Base-by-base conservation (phyloP, 352 stramenopile genomes). In the Phytophthora gonapodyides region DNA sequence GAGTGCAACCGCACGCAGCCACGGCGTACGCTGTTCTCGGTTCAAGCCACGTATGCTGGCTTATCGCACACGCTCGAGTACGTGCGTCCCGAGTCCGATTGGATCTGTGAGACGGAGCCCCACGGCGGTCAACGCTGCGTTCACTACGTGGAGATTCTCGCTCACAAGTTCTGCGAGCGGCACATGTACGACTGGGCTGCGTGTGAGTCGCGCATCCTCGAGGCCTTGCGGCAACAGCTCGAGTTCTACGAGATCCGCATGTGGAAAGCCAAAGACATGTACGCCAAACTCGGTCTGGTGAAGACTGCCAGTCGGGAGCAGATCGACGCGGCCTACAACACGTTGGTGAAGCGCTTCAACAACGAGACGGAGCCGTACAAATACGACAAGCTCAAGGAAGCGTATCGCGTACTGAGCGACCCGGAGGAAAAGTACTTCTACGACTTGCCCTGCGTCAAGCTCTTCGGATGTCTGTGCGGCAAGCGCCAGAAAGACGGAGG, bases 361-460 rank as follows among this genome's bases (percentile, higher is more conserved):
- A 94, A 94, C 50, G 83, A 87, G 56, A 93, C 85, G 1, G 82
- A 94, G 53, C 81, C 85, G 27, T 72, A 87, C 47, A 94, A 94
- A 56, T 94, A 93, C 54, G 85, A 89, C 35, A 94, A 93, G 44
- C 76, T 94, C 13, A 73, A 78, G 16, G 83, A 91, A 38, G 85
- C 85, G 11, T 94, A 94, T 74, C 71, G 71, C 16, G 85, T 81
- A 19, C 71, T 93, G 38, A 91, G 80, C 45, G 82, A 94, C 56
- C 76, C 82, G 0, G 85, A 91, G 48, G 84, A 93, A 35, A 94
- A 94, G 57, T 89, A 91, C 62, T 94, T 76, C 52, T 94, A 94
- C 74, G 83, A 94, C 48, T 62, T 94, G 55, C 85, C 85, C 11
- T 94, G 85, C 51, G 63, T 94, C 53, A 94, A 94, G 69, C 65